Evolutionary conservation across 495 filamentous ascomycete genomes (phyloP), one percentile per base, ranked within the genome.

Genomic region (Penicillium arizonense): DNA sequence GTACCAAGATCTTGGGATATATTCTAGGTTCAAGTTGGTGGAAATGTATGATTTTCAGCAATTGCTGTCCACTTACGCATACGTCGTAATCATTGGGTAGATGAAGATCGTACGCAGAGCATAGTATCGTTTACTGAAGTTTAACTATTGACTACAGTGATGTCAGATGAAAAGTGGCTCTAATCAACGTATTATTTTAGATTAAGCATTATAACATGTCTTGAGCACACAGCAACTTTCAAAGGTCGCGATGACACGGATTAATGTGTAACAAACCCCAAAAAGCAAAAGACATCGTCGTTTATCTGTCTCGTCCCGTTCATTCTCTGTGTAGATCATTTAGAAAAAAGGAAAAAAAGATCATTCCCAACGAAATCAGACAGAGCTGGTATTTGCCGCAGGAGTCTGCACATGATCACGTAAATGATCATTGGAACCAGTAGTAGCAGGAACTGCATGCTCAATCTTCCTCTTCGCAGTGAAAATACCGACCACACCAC

Each of bases 391-490:
- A 14, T 53, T 63, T 3, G 40, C 36, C 11, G 46, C 21, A n/a
- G 48, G 38, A 26, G 30, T 35, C 9, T 35, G 44, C 7, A 14
- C 44, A 16, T 32, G 42, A 38, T 53, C 55, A 8, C 51, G 52
- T 10, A 38, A 24, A 11, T 52, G 52, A 4, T 59, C 53, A n/a
- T 14, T 16, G 18, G 48, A 36, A 30, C 49, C 47, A 0, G 48
- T 42, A 43, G 41, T 48, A 38, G 42, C 37, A 13, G 56, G 61
- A 21, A 55, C 42, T 30, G 35, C 52, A 45, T 59, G 47, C 33
- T 89, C 74, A 39, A 89, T 84, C 78, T 84, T 87, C 64, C 84
- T 75, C 78, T 87, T 94, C 49, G 94, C 94, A 18, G 94, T 98
- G 26, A 91, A 93, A 37, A 96, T 55, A 12, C 94, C 94, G 12